phyloP scores from a whole-genome alignment of 768 basidiomycete genomes.

The Myochromella boudieri region DNA sequence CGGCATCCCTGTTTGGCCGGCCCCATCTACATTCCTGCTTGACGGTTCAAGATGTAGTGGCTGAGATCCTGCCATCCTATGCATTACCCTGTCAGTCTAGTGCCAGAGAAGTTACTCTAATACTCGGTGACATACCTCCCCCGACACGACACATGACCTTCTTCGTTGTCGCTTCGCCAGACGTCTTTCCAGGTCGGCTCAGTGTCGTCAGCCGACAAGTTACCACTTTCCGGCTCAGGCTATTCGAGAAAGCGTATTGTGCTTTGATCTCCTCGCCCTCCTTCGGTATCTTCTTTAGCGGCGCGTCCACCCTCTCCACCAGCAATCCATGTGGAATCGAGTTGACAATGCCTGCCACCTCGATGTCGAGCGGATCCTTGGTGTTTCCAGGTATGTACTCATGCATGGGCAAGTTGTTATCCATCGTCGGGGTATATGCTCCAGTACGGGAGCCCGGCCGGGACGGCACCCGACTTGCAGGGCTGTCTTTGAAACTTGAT shows the following conservation, averaged over 20 bases:
- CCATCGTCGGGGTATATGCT: constrained; percentile 58
- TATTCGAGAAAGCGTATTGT: constrained; percentile 79
- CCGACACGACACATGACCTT: constrained; percentile 93
- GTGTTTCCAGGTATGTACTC: constrained; percentile 65
- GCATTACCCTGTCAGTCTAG: constrained; percentile 12
- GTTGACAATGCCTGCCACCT: constrained; percentile 77
- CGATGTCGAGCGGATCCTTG: constrained; percentile 80
- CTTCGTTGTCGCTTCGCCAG: constrained; percentile 58
- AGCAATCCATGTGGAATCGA: constrained; percentile 74
- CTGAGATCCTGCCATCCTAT: constrained; percentile 81
- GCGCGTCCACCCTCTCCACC: constrained; percentile 81
- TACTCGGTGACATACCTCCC: constrained; percentile 54
- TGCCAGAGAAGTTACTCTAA: background rate
- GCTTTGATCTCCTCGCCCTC: constrained; percentile 81
- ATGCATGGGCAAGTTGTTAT: constrained; percentile 52
- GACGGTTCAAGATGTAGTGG: constrained; percentile 74
- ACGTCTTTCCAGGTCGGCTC: constrained; percentile 54
- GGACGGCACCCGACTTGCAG: constrained; percentile 56
- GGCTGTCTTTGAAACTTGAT: constrained; percentile 72
- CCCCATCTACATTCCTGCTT: constrained; percentile 71
- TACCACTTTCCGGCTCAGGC: constrained; percentile 71
- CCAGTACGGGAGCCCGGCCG: constrained; percentile 67
- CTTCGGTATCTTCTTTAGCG: constrained; percentile 59
- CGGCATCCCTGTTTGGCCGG: background rate
- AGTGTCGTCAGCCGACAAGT: constrained; percentile 80